phyloP scores from a whole-genome alignment of 139 green algal genomes.

The Chlamydomonas urium region DNA sequence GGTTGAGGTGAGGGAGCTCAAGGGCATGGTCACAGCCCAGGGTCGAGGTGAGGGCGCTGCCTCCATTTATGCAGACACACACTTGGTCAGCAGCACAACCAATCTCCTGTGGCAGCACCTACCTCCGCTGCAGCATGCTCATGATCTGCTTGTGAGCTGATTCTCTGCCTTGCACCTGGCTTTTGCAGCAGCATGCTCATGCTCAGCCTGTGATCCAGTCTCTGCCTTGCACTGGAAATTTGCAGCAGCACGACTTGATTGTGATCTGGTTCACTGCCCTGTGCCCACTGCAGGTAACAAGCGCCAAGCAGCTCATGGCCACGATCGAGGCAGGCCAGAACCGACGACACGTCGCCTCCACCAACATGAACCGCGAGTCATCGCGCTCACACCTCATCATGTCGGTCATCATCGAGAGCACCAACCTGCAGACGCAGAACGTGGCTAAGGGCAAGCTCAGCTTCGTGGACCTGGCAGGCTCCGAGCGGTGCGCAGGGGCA shows the following conservation, averaged over 20 bases:
- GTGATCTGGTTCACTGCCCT: not conserved
- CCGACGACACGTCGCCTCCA: constrained; percentile 53
- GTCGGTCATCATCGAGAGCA: constrained; percentile 84
- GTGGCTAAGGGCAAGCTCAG: constrained; percentile 86
- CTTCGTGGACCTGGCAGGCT: constrained; percentile 95
- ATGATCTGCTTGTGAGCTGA: too few relatives aligned
- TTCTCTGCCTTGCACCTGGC: not conserved
- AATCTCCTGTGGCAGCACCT: too few relatives aligned
- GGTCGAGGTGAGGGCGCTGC: too few relatives aligned
- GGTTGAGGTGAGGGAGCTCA: constrained; percentile 49
- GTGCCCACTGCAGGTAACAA: constrained; percentile 1
- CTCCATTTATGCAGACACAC: too few relatives aligned
- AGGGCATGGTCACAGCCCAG: too few relatives aligned
- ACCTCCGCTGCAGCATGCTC: too few relatives aligned
- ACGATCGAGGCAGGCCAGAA: constrained; percentile 59
- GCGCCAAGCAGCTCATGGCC: constrained; percentile 53
- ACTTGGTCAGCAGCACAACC: not conserved
- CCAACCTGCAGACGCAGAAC: constrained; percentile 90
- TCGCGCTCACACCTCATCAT: constrained; percentile 93
- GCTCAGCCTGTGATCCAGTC: too few relatives aligned
- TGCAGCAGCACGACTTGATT: too few relatives aligned
- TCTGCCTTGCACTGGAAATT: too few relatives aligned
- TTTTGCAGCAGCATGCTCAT: too few relatives aligned
- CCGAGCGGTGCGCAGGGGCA: too few relatives aligned
- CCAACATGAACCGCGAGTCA: constrained; percentile 86